These are phyloP conservation scores for Cryptosporidium sp. DNA, from an alignment of 169 alveolate species.

Conservation along the genomic window DNA sequence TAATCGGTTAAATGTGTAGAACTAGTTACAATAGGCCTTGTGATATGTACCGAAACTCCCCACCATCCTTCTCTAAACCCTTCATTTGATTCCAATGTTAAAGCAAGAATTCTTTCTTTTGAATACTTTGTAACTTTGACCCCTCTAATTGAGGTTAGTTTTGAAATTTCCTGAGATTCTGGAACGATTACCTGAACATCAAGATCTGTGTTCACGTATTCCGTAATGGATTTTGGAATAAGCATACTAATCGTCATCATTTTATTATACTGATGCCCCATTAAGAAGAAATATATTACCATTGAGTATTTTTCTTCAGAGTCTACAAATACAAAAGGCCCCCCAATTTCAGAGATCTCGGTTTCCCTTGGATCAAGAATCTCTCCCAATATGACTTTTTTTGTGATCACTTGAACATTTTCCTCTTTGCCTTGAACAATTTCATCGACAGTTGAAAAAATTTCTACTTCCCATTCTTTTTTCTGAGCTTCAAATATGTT, in stretches of 20 bases:
- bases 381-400: constrained; percentile 28
- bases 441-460: background rate
- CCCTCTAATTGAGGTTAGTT: background rate
- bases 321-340: constrained; percentile 52
- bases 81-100: constrained; percentile 34
- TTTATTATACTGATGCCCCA: constrained; percentile 29
- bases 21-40: constrained; percentile 15
- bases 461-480: constrained; percentile 50
- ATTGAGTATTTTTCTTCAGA: constrained; percentile 19
- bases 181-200: constrained; percentile 22
- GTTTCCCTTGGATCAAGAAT: constrained; percentile 60
- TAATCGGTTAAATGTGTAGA: constrained; percentile 10
- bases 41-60: constrained; percentile 31
- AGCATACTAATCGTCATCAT: constrained; percentile 37
- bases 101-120: constrained; percentile 1
- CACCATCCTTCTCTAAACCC: constrained; percentile 72
- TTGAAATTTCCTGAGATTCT: background rate
- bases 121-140: background rate
- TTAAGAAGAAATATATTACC: constrained; percentile 30
- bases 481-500: background rate
- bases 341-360: constrained; percentile 37
- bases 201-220: constrained; percentile 12
- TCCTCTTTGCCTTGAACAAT: background rate
- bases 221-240: constrained; percentile 26
- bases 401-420: constrained; percentile 1